Evolutionary conservation across 257 asterid genomes (phyloP), one percentile per base, ranked within the genome.

Genomic region (Verbena officinalis): DNA sequence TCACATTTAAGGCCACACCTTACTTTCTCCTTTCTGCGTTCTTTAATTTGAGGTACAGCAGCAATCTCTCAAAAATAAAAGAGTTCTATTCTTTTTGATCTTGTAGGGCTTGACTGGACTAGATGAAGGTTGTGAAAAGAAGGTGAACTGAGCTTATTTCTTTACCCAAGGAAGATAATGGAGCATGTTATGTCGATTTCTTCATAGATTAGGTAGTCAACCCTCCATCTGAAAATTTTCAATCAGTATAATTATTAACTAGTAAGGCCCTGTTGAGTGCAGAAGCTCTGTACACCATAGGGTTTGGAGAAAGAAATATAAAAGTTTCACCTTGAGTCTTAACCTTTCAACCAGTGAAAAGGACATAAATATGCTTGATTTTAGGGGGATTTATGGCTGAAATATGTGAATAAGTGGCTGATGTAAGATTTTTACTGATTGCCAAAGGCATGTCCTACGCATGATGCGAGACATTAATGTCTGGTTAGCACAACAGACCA

Each of bases 21-120:
- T n/a, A n/a, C n/a, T n/a, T n/a, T n/a, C n/a, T n/a, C n/a, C n/a
- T n/a, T n/a, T n/a, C n/a, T n/a, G n/a, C n/a, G n/a, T n/a, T n/a
- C n/a, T n/a, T n/a, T n/a, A n/a, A n/a, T n/a, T n/a, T n/a, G n/a
- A n/a, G n/a, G n/a, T n/a, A n/a, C n/a, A n/a, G n/a, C n/a, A n/a
- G n/a, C n/a, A n/a, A n/a, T n/a, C n/a, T n/a, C n/a, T n/a, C n/a
- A n/a, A n/a, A n/a, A n/a, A n/a, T n/a, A n/a, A 78, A 80, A 76
- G 70, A 51, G 60, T 70, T 68, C 70, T 77, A 73, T 75, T 75
- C 73, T 75, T 78, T 59, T 78, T 77, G 66, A 38, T 84, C 81
- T 79, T 85, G 84, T 83, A 83, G 90, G 90, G 69, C 79, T 55
- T 77, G 73, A 80, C 73, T 30, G 81, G 90, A 81, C 87, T 83